A percentile compares a stretch with the other conserved stretches of the same genome.
Evolutionary conservation across 2,329 filamentous ascomycete species (phyloP).

Genomic region (Ilyonectria robusta): DNA sequence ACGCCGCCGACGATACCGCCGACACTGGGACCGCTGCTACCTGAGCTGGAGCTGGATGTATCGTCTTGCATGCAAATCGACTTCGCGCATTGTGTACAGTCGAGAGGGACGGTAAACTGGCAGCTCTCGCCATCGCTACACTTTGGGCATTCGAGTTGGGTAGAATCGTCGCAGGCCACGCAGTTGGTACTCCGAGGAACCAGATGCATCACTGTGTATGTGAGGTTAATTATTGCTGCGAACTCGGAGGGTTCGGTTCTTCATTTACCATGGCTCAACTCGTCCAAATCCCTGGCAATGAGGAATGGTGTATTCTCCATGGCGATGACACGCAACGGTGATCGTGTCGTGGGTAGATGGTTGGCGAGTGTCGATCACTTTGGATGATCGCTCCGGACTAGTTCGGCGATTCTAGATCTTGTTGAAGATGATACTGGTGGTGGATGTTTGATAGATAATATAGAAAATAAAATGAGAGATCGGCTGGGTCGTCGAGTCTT

Average conservation of each 20-base stretch:
- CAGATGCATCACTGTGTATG: slow-evolving; percentile 51
- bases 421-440: slow-evolving; percentile 32
- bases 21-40: slow-evolving; percentile 71
- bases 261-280: slow-evolving; percentile 51
- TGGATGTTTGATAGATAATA: slow-evolving; percentile 31
- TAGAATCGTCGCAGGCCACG: slow-evolving; percentile 60
- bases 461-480: slow-evolving; percentile 22
- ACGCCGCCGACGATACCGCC: slow-evolving; percentile 95
- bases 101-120: slow-evolving; percentile 60
- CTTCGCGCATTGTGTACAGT: slow-evolving; percentile 63
- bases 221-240: slow-evolving; percentile 28
- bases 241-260: neutral
- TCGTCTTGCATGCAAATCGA: slow-evolving; percentile 61
- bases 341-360: slow-evolving; percentile 25
- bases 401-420: slow-evolving; percentile 32
- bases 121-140: slow-evolving; percentile 61
- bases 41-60: slow-evolving; percentile 32
- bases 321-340: slow-evolving; percentile 16
- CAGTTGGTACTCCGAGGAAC: slow-evolving; percentile 60
- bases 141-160: slow-evolving; percentile 60
- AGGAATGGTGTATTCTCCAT: slow-evolving; percentile 43
- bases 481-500: slow-evolving; percentile 22
- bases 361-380: slow-evolving; percentile 44
- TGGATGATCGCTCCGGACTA: slow-evolving; percentile 38
- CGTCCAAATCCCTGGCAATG: slow-evolving; percentile 48